Evolutionary conservation across 176 grass and related monocot genomes (phyloP).

Genomic region (Rhynchospora breviuscula): DNA sequence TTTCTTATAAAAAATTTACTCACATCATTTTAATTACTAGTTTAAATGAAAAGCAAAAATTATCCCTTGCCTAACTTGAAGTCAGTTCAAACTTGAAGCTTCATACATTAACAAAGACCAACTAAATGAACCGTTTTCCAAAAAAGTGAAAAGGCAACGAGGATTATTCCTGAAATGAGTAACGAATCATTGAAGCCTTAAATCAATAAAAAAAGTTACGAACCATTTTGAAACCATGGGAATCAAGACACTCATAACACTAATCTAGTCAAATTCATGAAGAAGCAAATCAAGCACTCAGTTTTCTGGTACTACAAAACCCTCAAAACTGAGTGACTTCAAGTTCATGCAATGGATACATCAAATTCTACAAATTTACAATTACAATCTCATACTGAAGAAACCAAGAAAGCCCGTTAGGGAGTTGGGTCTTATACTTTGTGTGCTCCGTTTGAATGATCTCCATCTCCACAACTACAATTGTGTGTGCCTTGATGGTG

Average conservation of each 20-base stretch:
- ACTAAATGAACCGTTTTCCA: too few species aligned
- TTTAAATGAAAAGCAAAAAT: too few species aligned
- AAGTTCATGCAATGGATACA: not conserved
- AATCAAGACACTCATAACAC: not conserved
- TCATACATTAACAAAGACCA: too few species aligned
- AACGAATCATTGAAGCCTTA: not conserved
- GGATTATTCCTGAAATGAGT: not conserved
- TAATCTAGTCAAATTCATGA: not conserved
- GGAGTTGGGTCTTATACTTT: conserved; percentile 24
- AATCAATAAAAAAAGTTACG: too few species aligned
- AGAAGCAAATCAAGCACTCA: not conserved
- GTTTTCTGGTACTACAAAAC: not conserved
- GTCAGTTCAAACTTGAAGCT: too few species aligned
- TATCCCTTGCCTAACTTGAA: too few species aligned
- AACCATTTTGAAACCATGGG: not conserved
- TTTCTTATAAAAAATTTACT: too few species aligned
- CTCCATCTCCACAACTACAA: conserved; percentile 2
- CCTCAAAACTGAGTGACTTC: not conserved
- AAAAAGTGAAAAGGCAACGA: too few species aligned
- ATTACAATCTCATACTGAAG: conserved; percentile 12
- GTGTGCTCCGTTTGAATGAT: conserved; percentile 13
- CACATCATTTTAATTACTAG: too few species aligned
- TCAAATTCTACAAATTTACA: conserved; percentile 7
- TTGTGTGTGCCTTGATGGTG: not conserved
- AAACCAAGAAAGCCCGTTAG: not conserved